Base-by-base conservation (phyloP, 495 filamentous ascomycete species). In the Parathielavia appendiculata region DNA sequence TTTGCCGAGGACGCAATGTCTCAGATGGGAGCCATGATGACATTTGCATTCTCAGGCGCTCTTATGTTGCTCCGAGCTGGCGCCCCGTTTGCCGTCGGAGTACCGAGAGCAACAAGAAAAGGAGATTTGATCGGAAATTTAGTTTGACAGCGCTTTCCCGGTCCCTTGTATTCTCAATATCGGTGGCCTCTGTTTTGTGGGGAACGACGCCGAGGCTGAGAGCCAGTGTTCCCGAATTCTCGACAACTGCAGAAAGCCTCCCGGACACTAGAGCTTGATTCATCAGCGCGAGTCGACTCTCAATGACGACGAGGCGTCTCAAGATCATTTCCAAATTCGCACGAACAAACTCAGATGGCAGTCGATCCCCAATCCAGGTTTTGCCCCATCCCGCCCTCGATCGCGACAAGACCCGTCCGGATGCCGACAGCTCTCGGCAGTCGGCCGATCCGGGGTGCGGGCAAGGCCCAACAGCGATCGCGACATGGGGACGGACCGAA, bases 401-500 rank as follows among this genome's bases (percentile, higher is more conserved):
- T 26, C 50, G 50, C 30, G 10, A 36, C 36, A 23, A 26, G 48
- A 32, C n/a, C 17, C 5, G 4, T 32, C 22, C 54, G 19, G 53
- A 56, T 56, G 54, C 54, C 54, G 54, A 49, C 45, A 39, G 45
- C 45, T 26, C 38, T 57, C 55, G 55, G 46, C 55, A 57, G 23
- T 14, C 47, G 38, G 55, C 47, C 55, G 55, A 57, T 57, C 55
- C 46, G 55, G 55, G 39, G 46, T 46, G 23, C 9, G 44, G 16
- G 4, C 43, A 26, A 46, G 16, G 23, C 54, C 54, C 54, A 45
- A 49, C 36, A 32, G 44, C 22, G 36, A 57, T 57, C 45, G 36
- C 45, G 44, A 57, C 54, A 57, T 11, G 44, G 44, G 54, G 51
- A 57, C 54, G 54, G 54, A 57, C 54, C 54, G 54, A n/a, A 32